Evolutionary conservation across 495 filamentous ascomycete species (phyloP).

Genomic region (Aspergillus olivimuriae): DNA sequence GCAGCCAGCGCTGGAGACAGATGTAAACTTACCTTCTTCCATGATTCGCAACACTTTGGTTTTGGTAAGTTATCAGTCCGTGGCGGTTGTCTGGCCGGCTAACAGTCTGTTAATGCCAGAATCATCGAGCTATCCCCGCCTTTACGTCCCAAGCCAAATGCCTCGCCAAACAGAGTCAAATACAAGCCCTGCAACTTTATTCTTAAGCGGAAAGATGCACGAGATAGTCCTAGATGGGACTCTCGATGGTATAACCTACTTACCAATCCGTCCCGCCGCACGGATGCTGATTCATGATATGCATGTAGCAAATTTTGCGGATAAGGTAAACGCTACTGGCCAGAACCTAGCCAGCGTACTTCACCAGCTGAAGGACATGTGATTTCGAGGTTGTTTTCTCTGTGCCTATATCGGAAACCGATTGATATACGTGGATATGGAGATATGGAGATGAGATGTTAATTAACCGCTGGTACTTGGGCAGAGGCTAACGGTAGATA

Average conservation of each 20-base stretch:
- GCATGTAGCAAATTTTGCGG: constrained; percentile 22
- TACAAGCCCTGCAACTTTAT: constrained; percentile 28
- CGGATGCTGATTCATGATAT: constrained; percentile 15
- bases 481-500: no score
- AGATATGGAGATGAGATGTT: no score
- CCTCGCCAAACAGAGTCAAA: constrained; percentile 23
- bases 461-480: no score
- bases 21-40: constrained; percentile 31
- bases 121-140: constrained; percentile 24
- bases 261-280: constrained; percentile 2
- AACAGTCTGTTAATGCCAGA: constrained; percentile 16
- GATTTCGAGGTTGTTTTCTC: constrained; percentile 11
- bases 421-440: no score
- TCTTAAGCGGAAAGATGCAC: constrained; percentile 24
- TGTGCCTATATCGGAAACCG: neutral
- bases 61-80: constrained; percentile 20
- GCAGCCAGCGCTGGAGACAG: constrained; percentile 16
- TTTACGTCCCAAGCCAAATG: constrained; percentile 22
- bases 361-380: constrained; percentile 26
- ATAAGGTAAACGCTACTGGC: constrained; percentile 19
- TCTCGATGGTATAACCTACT: constrained; percentile 19
- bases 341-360: constrained; percentile 16
- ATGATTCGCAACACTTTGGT: constrained; percentile 27
- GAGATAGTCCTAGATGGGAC: constrained; percentile 27
- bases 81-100: no score